Conservation (phyloP, 1,139 yeast genomes). For the Yamadazyma buinensis region DNA sequence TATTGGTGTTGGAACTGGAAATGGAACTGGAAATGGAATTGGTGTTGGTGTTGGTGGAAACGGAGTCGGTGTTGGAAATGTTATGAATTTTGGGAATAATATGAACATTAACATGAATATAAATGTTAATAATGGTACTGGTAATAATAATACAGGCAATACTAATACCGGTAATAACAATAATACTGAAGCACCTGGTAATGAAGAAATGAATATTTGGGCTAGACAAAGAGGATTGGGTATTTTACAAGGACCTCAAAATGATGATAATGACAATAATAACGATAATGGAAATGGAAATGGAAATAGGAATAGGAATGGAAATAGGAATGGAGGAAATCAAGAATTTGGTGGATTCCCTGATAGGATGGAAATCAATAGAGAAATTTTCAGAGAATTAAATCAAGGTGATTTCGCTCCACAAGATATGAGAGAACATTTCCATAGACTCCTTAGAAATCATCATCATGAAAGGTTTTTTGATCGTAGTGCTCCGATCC, state of each 20-base stretch:
- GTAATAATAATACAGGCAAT: background rate
- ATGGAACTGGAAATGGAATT: too few species aligned
- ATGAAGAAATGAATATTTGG: conserved; percentile 26
- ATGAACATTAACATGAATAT: background rate
- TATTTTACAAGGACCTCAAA: conserved; percentile 16
- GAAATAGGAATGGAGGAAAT: too few species aligned
- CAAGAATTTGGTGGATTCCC: conserved; percentile 11
- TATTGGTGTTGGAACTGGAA: conserved; percentile 1
- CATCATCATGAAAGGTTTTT: conserved; percentile 25
- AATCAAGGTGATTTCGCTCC: conserved; percentile 33
- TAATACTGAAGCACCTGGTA: background rate
- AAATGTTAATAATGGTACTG: background rate
- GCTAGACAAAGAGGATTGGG: conserved; percentile 36
- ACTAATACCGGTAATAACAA: conserved; percentile 1
- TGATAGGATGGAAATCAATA: conserved; percentile 28
- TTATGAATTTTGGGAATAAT: background rate
- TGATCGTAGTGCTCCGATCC: conserved; percentile 12
- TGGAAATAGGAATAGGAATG: too few species aligned
- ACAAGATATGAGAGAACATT: conserved; percentile 39
- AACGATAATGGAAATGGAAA: too few species aligned
- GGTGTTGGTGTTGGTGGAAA: too few species aligned
- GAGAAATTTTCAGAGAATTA: conserved; percentile 34
- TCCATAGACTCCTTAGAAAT: conserved; percentile 29
- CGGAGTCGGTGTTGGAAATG: too few species aligned
- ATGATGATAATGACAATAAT: conserved; percentile 5